Evolutionary conservation across 208 protist species (phyloP), one percentile per base, ranked within the genome.

Genomic region (Leishmania amazonensis): DNA sequence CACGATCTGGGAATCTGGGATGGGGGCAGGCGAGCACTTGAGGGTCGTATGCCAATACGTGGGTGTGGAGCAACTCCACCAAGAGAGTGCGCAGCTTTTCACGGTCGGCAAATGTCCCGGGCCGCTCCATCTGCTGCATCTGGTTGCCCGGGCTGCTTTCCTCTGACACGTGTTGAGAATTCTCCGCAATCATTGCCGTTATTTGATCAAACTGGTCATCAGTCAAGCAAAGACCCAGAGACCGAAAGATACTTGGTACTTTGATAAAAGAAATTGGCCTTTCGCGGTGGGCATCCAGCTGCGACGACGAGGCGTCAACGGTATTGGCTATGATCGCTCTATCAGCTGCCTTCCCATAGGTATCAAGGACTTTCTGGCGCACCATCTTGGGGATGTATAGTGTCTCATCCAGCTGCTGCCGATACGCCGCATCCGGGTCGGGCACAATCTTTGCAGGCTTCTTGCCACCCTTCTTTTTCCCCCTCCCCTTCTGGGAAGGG

Each of bases 351-450:
- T 73, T 57, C 4, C 60, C 51, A 65, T 85, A 80, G 19, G 31
- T 35, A 19, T 83, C 38, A 4, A 62, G 70, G 19, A 81, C 79
- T 24, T 75, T 77, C 15, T 40, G 68, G 17, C 85, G 78, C 9
- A 53, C 51, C 7, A 57, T 38, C 72, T 90, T 90, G 7, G 89
- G 81, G 54, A 94, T 83, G 76, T 94, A 94, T 40, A 88, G 60
- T 1, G 65, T 80, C 42, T 87, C 87, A 58, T 93, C 83, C 31
- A 94, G 82, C 21, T 84, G 78, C 67, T 85, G 54, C 0, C 79
- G 81, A 75, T 90, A 94, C 40, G 68, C 76, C 28, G 81, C 83
- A 78, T 94, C 91, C 13, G 87, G 86, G 42, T 94, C 91, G 7
- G 82, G 82, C 3, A 85, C 57, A 3, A 82, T 38, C 64, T 86